phyloP scores from a whole-genome alignment of 768 basidiomycete species.

The Amanita exitialis region DNA sequence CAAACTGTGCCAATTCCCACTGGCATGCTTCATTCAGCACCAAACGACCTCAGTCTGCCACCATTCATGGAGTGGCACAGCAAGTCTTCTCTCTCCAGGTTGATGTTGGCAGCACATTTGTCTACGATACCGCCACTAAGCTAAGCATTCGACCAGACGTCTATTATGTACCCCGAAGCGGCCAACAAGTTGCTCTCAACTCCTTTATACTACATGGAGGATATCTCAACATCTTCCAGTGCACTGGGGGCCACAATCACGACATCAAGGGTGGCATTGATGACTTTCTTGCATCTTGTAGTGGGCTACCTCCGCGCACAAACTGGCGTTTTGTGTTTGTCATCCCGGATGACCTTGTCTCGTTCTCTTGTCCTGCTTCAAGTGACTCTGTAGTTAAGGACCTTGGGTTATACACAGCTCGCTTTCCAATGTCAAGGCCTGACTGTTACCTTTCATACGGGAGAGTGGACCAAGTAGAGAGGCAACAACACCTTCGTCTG shows the following conservation, averaged over 20 bases:
- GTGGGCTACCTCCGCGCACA: conserved; percentile 4
- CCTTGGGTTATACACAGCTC: background rate
- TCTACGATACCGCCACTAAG: no score
- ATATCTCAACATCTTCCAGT: background rate
- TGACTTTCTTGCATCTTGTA: conserved; percentile 7
- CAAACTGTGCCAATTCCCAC: background rate
- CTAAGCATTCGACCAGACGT: background rate
- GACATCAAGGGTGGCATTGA: conserved; percentile 4
- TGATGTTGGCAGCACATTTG: background rate
- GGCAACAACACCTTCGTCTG: no score
- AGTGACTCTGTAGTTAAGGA: conserved; percentile 6
- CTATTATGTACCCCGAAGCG: background rate
- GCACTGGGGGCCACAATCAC: conserved; percentile 2
- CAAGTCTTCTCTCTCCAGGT: background rate
- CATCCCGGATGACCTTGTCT: conserved; percentile 5
- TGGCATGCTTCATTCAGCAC: background rate
- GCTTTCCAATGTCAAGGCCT: background rate
- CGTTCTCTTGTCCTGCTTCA: conserved; percentile 7
- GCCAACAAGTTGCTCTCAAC: background rate
- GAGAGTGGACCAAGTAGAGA: no score
- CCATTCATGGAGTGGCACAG: background rate
- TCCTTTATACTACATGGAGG: background rate
- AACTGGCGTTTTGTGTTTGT: conserved; percentile 8
- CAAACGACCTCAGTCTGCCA: background rate
- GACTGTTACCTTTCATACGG: background rate